Conservation (phyloP, 2,329 filamentous ascomycete species). For the Fusarium agapanthi region DNA sequence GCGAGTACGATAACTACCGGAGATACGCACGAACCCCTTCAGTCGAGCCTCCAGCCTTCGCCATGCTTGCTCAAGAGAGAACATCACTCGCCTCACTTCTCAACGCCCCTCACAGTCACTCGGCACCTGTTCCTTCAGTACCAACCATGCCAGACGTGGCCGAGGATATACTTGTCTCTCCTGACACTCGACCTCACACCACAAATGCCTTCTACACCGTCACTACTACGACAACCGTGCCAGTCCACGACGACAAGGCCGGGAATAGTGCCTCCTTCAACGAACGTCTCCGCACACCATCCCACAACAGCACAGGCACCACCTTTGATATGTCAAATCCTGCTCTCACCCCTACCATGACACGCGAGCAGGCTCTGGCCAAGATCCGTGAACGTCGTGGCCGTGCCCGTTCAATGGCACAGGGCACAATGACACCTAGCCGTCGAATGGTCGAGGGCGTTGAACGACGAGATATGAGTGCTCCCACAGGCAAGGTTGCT, state of each 20-base stretch:
- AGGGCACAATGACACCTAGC: constrained; percentile 65
- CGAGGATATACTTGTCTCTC: constrained; percentile 30
- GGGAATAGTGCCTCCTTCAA: constrained; percentile 52
- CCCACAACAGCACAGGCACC: constrained; percentile 46
- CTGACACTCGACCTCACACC: constrained; percentile 54
- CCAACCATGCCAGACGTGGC: constrained; percentile 46
- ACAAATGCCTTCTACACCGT: constrained; percentile 57
- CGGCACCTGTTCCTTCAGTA: constrained; percentile 49
- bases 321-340: constrained; percentile 65
- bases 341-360: constrained; percentile 71
- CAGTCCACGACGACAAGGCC: constrained; percentile 56
- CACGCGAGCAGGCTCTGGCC: constrained; percentile 77
- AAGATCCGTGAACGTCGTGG: constrained; percentile 78
- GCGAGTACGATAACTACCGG: constrained; percentile 48
- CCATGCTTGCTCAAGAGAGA: constrained; percentile 61
- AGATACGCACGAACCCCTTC: constrained; percentile 68
- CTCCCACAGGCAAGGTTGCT: constrained; percentile 50
- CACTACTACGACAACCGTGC: constrained; percentile 62
- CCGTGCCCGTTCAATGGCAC: constrained; percentile 73
- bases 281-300: constrained; percentile 57
- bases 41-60: constrained; percentile 68
- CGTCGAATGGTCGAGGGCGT: constrained; percentile 65
- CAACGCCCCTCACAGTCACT: constrained; percentile 59
- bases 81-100: constrained; percentile 69
- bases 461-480: constrained; percentile 59